Base-by-base conservation (phyloP, 768 basidiomycete genomes). In the Leccinum aurantiacum region DNA sequence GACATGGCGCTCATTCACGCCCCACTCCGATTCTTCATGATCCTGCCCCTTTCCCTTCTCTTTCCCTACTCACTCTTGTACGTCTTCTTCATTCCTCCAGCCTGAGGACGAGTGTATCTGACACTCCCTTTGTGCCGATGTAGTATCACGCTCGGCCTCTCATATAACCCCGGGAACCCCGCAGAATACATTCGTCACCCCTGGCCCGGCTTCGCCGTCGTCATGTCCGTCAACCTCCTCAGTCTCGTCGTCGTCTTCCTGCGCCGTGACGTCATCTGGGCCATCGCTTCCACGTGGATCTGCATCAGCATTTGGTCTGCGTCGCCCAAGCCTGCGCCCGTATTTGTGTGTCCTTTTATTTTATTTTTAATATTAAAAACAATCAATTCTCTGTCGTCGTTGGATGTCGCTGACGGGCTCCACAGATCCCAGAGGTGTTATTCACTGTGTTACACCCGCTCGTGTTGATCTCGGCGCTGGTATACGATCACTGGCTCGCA, bases 1-100 rank as follows among this genome's bases (percentile, higher is more conserved):
- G 93, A 95, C 71, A 85, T 84, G 35, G 80, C 87, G 0, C 86
- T 95, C 64, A 91, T 97, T 58, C 95, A 97, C 65, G 90, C 91
- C 0, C 95, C 95, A 0, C 78, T 96, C 56, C 81, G 91, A 3
- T 86, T 93, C 60, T 57, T 81, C 71, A 66, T 84, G 84, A 52
- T 89, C 79, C 84, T 90, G 58, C 75, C 85, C 61, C 35, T 64
- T 15, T 70, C 73, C 0, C 57, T 84, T 48, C 69, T 83, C 62
- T 80, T 86, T 61, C 73, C 77, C 1, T 83, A 85, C 63, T 82
- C 80, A 44, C 79, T 87, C 14, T 86, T 88, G 79, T 82, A 60
- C 49, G 77, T 70, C 13, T 4, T 29, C 15, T 2, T 6, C 1
- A 29, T 15, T 13, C 0, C 1, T 14, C 3, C 11, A 19, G 22